Percentiles rank a stretch among this genome's conserved stretches.
These are phyloP conservation scores for Juncus inflexus DNA, from an alignment of 176 grass and related monocot genomes.

Conservation along the genomic window DNA sequence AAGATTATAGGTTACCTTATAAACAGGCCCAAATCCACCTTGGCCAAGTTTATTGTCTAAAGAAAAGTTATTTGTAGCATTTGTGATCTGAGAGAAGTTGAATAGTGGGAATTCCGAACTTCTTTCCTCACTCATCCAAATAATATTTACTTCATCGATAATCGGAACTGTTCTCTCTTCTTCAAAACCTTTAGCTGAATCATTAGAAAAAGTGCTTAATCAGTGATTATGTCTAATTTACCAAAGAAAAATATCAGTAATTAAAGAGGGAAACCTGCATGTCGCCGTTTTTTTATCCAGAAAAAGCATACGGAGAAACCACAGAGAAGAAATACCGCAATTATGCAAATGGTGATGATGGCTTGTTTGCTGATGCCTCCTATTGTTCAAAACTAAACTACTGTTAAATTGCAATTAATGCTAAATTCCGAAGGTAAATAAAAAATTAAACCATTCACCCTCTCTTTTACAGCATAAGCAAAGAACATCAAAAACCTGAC, in stretches of 20 bases:
- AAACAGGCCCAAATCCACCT: constrained; percentile 6
- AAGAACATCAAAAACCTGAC: no score
- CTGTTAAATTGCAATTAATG: no score
- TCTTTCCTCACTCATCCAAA: not conserved
- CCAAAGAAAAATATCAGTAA: not conserved
- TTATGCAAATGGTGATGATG: not conserved
- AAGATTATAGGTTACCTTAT: not conserved
- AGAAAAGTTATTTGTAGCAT: not conserved
- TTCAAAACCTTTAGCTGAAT: constrained; percentile 14
- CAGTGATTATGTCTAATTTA: not conserved
- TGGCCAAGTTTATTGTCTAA: not conserved
- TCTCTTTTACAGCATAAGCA: no score
- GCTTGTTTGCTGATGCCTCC: not conserved
- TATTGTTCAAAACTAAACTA: not conserved
- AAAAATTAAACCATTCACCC: no score
- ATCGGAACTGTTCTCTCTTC: constrained; percentile 12
- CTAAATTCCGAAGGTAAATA: no score
- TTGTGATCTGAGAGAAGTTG: not conserved
- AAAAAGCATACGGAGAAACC: constrained; percentile 6
- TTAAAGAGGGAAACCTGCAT: constrained; percentile 15
- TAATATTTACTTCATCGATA: no score
- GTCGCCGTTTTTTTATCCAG: constrained; percentile 15
- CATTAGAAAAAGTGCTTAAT: not conserved
- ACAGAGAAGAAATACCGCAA: constrained; percentile 2
- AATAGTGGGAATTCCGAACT: not conserved